A percentile compares a stretch with the other conserved stretches of the same genome.
Conservation (phyloP, 371 early-diverging fungal species). For the Actinomucor elegans region DNA sequence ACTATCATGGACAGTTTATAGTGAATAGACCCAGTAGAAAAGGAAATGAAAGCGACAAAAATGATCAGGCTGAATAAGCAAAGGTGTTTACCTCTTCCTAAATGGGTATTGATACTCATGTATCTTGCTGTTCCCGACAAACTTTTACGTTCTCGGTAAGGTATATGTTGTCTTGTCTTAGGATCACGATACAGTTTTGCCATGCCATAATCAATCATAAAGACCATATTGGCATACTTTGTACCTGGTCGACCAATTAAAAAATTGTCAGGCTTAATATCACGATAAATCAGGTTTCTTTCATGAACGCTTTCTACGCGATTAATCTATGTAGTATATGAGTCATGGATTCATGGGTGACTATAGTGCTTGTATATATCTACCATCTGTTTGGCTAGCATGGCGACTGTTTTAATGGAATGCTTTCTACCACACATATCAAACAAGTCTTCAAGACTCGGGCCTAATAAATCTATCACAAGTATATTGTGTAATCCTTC, state of each 20-base stretch:
- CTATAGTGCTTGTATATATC: neutral
- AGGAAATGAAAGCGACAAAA: neutral
- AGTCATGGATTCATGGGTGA: neutral
- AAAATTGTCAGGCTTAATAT: constrained; percentile 99
- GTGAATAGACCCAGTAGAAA: neutral
- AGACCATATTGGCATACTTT: constrained; percentile 62
- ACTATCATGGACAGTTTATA: neutral
- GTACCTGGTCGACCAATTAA: constrained; percentile 79
- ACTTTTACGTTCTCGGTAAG: constrained; percentile 85
- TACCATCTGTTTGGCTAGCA: constrained; percentile 96
- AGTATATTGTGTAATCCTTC: constrained; percentile 93
- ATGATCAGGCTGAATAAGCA: neutral
- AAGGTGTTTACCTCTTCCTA: constrained; percentile 60
- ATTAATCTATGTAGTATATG: constrained; percentile 55
- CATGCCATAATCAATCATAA: constrained; percentile 95
- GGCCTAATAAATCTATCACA: constrained; percentile 97
- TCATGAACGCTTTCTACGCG: constrained; percentile 96
- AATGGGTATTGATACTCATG: constrained; percentile 95
- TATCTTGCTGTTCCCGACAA: constrained; percentile 96
- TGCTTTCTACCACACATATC: constrained; percentile 91
- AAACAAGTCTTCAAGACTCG: constrained; percentile 94
- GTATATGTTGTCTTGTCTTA: constrained; percentile 88
- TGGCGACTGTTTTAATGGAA: constrained; percentile 88
- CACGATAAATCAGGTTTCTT: constrained; percentile 96
- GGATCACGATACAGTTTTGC: constrained; percentile 92